These are phyloP conservation scores for Coemansia sp. DNA, from an alignment of 192 early-diverging fungal species.

Conservation along the genomic window DNA sequence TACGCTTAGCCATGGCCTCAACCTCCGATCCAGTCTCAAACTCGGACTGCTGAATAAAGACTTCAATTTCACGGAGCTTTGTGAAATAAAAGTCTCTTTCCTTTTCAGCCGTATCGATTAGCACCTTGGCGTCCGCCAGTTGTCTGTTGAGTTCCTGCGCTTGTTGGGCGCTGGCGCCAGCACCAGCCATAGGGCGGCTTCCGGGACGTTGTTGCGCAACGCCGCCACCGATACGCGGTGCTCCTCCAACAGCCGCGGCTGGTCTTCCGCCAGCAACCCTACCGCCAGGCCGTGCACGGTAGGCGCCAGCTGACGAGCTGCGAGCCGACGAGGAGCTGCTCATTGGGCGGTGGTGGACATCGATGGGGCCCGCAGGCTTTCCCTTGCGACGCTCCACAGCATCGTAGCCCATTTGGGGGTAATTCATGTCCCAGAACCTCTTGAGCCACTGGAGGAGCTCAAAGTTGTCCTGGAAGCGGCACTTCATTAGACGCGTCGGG, in stretches of 20 bases:
- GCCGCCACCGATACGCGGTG: background rate
- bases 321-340: slow-evolving; percentile 46
- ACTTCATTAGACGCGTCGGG: slow-evolving; percentile 87
- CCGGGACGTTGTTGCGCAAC: slow-evolving; percentile 16
- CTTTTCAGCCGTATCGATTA: slow-evolving; percentile 90
- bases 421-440: slow-evolving; percentile 88
- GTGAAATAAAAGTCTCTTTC: slow-evolving; percentile 97
- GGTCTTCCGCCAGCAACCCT: slow-evolving; percentile 9
- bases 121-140: slow-evolving; percentile 75
- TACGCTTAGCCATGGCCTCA: slow-evolving; percentile 65
- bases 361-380: slow-evolving; percentile 35
- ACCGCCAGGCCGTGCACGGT: slow-evolving; percentile 24
- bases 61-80: slow-evolving; percentile 93
- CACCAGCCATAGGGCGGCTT: slow-evolving; percentile 25
- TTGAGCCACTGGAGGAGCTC: slow-evolving; percentile 98
- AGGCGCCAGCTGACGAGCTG: slow-evolving; percentile 39
- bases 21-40: slow-evolving; percentile 51
- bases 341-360: slow-evolving; percentile 26
- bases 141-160: slow-evolving; percentile 76
- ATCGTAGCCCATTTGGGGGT: slow-evolving; percentile 81
- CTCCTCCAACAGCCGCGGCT: slow-evolving; percentile 41
- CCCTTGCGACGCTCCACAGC: slow-evolving; percentile 67
- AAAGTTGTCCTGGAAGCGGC: slow-evolving; percentile 98
- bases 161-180: slow-evolving; percentile 60
- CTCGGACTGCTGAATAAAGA: slow-evolving; percentile 83